Conservation (phyloP, 2,329 filamentous ascomycete species). For the Aspergillus terreus region DNA sequence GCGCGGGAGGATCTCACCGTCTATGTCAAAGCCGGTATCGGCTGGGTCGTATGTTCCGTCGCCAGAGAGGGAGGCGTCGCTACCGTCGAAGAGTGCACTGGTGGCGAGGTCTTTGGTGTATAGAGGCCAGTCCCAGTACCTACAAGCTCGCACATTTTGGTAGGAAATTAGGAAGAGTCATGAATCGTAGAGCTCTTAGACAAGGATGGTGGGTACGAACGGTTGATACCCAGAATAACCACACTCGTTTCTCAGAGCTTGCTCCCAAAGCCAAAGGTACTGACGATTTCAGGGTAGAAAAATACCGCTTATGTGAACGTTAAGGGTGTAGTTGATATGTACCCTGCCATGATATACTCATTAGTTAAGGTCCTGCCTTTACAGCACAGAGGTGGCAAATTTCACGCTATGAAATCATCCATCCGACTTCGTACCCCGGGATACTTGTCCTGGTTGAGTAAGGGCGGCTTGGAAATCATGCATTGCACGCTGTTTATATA, state of each 20-base stretch:
- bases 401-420: conserved; percentile 14
- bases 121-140: conserved; percentile 13
- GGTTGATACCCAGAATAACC: conserved; percentile 7
- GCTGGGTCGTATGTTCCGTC: conserved; percentile 15
- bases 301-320: conserved; percentile 6
- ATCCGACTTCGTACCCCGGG: conserved; percentile 9
- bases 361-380: background rate
- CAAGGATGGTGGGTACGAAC: conserved; percentile 18
- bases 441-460: conserved; percentile 5
- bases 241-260: conserved; percentile 6
- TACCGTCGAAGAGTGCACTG: conserved; percentile 10
- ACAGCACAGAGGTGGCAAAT: background rate
- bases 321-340: conserved; percentile 11
- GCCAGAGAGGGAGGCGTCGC: conserved; percentile 14
- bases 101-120: conserved; percentile 3
- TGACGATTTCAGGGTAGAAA: conserved; percentile 11
- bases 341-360: background rate
- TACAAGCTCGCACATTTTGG: background rate
- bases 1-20: background rate
- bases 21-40: background rate
- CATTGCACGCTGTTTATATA: conserved; percentile 11
- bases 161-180: background rate
- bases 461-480: conserved; percentile 5
- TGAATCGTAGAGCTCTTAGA: background rate
- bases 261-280: conserved; percentile 10